These are phyloP conservation scores for Hypoxylon sp. DNA, from an alignment of 2,329 filamentous ascomycete genomes.

Conservation along the genomic window DNA sequence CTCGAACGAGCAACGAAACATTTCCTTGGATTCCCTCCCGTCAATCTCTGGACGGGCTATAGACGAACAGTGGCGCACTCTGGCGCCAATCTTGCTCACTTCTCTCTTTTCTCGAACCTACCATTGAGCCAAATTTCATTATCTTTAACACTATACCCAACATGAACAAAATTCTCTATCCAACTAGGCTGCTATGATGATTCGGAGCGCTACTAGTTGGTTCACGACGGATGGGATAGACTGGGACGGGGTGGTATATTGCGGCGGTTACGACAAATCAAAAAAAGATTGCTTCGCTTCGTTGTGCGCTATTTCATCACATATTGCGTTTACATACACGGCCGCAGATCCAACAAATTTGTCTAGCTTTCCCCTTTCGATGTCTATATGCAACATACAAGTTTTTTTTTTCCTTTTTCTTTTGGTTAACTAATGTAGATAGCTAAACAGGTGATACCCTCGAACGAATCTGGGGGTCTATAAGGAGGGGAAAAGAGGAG, in stretches of 20 bases:
- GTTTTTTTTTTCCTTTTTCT: constrained; percentile 33
- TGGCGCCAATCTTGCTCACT: constrained; percentile 35
- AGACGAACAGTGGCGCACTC: constrained; percentile 48
- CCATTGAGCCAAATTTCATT: constrained; percentile 31
- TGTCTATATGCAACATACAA: constrained; percentile 48
- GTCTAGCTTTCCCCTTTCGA: constrained; percentile 43
- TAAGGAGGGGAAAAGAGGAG: constrained; percentile 28
- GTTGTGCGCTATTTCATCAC: constrained; percentile 38
- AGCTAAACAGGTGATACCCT: constrained; percentile 55
- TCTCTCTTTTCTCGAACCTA: constrained; percentile 35
- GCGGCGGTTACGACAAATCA: constrained; percentile 44
- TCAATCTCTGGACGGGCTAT: constrained; percentile 48
- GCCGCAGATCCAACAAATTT: constrained; percentile 29
- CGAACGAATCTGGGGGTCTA: constrained; percentile 41
- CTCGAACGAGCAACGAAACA: constrained; percentile 50
- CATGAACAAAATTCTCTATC: constrained; percentile 29
- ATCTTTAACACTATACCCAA: constrained; percentile 40
- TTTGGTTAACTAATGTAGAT: constrained; percentile 55
- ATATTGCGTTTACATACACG: constrained; percentile 31
- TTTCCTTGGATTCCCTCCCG: constrained; percentile 47
- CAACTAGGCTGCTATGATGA: constrained; percentile 40
- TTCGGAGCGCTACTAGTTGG: constrained; percentile 38
- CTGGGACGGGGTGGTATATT: constrained; percentile 32
- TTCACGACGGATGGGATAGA: constrained; percentile 44
- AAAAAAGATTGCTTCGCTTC: constrained; percentile 44